Evolutionary conservation across 371 early-diverging fungal genomes (phyloP), one percentile per base, ranked within the genome.

Genomic region (Syncephalastrum monosporum): DNA sequence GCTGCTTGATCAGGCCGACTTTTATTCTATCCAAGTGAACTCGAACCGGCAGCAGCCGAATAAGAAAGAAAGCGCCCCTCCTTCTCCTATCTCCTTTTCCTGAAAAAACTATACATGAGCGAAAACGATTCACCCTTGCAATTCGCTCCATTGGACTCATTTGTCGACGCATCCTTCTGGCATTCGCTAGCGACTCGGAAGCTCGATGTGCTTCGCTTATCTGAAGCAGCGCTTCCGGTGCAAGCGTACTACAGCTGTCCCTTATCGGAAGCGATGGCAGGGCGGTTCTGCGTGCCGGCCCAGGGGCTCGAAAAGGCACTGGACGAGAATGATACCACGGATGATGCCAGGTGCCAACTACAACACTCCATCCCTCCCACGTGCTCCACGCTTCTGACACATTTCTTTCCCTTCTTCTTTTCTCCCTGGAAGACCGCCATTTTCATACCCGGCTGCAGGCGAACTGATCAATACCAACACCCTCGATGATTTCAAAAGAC

Each of bases 121-220:
- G 27, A 50, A 57, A 53, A 24, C 52, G 59, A 60, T 29, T 69
- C 89, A 25, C 76, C 38, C 6, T 5, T 96, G 12, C 93, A 91
- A 68, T 96, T 94, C 66, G 85, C 89, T 50, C 83, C 91, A 6
- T 90, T 93, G 66, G 69, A 74, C 24, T 92, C 92, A 27, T 88
- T 90, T 13, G 92, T 95, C 1, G 94, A 93, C 60, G 87, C 93
- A 4, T 81, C 92, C 33, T 96, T 96, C 65, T 96, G 97, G 97
- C 89, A 91, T 57, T 68, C 84, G 5, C 76, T 96, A 6, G 82
- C 87, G 0, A 71, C 79, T n/a, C 84, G 83, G 53, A 96, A 96
- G 74, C 83, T 96, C 53, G 85, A 96, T 64, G 66, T 84, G 23
- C 83, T 89, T 56, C 82, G 82, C 54, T 83, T 95, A 21, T 90